phyloP scores from a whole-genome alignment of 257 asterid species.

The Solanum clarkiae region DNA sequence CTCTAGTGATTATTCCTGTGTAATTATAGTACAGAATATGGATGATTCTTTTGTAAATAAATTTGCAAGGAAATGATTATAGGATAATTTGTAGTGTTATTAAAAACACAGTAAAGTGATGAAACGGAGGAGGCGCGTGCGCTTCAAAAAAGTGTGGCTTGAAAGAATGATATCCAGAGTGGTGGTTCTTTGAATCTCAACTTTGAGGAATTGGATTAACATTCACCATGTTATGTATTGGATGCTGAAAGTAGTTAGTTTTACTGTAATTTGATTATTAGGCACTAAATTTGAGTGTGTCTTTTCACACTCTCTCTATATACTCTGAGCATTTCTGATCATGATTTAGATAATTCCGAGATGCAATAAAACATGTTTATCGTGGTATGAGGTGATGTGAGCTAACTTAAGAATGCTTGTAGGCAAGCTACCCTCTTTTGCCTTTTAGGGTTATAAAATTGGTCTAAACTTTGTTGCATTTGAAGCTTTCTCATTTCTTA shows the following conservation, averaged over 20 bases:
- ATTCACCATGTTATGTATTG: neutral
- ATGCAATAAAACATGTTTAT: neutral
- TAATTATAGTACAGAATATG: neutral
- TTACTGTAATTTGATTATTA: neutral
- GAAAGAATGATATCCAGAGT: neutral
- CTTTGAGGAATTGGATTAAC: neutral
- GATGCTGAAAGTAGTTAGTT: neutral
- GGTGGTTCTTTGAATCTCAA: neutral
- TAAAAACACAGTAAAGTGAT: neutral
- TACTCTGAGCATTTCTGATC: neutral
- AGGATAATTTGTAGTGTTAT: neutral
- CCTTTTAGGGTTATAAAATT: neutral
- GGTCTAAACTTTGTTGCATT: neutral
- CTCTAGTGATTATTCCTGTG: neutral
- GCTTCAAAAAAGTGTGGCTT: neutral
- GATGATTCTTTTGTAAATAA: neutral
- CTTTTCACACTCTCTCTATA: neutral
- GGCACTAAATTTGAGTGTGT: neutral
- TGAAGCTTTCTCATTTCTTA: neutral
- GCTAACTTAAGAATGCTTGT: neutral
- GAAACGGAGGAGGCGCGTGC: neutral
- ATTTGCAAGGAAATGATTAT: neutral
- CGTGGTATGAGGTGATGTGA: neutral
- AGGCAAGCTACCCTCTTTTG: neutral
- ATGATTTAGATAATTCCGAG: neutral